phyloP scores from a whole-genome alignment of 1,284 basidiomycete species.

The Wallemia mellicola region DNA sequence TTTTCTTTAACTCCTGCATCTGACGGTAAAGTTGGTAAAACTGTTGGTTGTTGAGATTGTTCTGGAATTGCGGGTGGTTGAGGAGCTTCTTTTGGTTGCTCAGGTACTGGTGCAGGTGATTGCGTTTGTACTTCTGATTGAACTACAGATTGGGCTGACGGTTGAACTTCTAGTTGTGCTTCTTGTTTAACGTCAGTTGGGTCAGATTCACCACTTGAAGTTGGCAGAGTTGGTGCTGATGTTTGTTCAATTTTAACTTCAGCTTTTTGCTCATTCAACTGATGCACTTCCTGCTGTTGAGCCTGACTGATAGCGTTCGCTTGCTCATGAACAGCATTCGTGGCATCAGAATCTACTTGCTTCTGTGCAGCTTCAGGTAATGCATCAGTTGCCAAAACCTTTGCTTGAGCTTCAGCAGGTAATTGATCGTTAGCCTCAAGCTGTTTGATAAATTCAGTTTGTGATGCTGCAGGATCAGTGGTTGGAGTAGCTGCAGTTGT shows the following conservation, averaged over 20 bases:
- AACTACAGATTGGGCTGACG: too few relatives aligned
- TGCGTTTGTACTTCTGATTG: not conserved
- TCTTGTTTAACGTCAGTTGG: not conserved
- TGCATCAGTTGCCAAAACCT: not conserved
- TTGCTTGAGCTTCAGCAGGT: not conserved
- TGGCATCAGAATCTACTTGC: not conserved
- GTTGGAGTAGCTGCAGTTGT: not conserved
- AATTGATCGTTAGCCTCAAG: not conserved
- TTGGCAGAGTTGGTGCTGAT: not conserved
- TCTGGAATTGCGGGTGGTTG: not conserved
- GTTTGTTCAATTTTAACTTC: not conserved
- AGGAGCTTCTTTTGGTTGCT: not conserved
- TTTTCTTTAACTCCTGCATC: too few relatives aligned
- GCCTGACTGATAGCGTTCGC: not conserved
- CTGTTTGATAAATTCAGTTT: not conserved
- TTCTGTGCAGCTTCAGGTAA: not conserved
- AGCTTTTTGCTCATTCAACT: not conserved
- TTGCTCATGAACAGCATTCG: not conserved
- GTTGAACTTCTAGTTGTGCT: not conserved
- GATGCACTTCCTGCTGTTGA: not conserved
- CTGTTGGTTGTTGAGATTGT: not conserved
- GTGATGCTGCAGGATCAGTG: not conserved
- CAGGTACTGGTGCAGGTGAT: not conserved
- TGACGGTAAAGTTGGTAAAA: not conserved
- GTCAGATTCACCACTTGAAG: not conserved